phyloP scores from a whole-genome alignment of 164 flowering plant genomes.

The Annona cherimola region DNA sequence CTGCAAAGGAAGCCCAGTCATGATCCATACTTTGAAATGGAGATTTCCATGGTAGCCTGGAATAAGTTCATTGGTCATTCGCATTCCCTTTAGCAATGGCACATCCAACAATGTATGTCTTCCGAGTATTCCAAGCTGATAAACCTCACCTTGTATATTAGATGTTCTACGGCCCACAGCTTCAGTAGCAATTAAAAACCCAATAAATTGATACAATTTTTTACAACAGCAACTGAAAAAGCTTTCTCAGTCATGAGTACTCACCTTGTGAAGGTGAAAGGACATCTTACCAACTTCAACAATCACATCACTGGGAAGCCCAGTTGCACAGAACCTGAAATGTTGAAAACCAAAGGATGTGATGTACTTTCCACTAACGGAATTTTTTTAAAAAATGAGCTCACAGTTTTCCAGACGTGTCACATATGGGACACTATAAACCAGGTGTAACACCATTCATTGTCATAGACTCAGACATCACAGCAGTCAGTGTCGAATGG shows the following conservation, averaged over 20 bases:
- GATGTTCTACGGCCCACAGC: neutral
- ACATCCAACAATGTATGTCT: too few relatives aligned
- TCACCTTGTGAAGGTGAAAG: constrained; percentile 95
- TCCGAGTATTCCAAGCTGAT: too few relatives aligned
- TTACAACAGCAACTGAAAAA: neutral
- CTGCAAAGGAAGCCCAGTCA: neutral
- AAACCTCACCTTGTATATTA: too few relatives aligned
- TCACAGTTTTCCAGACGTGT: too few relatives aligned
- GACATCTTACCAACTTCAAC: constrained; percentile 93
- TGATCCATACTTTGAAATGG: neutral
- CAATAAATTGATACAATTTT: neutral
- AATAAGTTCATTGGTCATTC: neutral
- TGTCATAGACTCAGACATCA: too few relatives aligned
- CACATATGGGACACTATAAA: too few relatives aligned
- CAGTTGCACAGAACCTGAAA: constrained; percentile 87
- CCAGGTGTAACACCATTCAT: neutral
- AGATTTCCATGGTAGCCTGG: neutral
- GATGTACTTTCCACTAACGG: too few relatives aligned
- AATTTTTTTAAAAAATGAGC: too few relatives aligned
- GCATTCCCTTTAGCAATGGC: neutral
- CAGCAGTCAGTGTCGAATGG: too few relatives aligned
- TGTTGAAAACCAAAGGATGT: neutral
- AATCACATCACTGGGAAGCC: constrained; percentile 89
- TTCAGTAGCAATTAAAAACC: neutral
- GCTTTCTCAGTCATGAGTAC: neutral